A percentile compares a stretch with the other conserved stretches of the same genome.
Evolutionary conservation across 2,329 filamentous ascomycete species (phyloP).

Genomic region (Monilinia polystroma): DNA sequence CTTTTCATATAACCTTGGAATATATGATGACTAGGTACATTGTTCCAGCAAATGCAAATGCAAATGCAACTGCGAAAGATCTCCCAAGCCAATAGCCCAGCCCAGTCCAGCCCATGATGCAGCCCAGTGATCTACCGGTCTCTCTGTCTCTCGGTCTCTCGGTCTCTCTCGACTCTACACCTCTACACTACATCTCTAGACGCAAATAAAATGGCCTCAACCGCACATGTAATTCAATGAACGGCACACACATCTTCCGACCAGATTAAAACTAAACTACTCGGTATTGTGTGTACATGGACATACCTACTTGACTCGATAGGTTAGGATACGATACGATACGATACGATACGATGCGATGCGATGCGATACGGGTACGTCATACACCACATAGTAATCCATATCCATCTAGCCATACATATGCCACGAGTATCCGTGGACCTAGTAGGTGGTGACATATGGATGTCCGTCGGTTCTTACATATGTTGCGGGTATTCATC

Average conservation of each 20-base stretch:
- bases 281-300: no score
- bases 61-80: no score
- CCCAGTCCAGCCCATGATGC: not conserved
- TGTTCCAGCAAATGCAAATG: not conserved
- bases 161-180: no score
- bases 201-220: not conserved
- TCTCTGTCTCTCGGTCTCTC: no score
- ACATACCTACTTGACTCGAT: not conserved
- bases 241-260: not conserved
- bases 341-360: not conserved
- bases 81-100: not conserved
- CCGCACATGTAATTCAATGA: not conserved
- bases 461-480: not conserved
- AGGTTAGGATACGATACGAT: no score
- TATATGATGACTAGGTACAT: not conserved
- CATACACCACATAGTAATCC: not conserved
- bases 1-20: no score
- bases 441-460: not conserved
- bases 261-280: not conserved
- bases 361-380: not conserved
- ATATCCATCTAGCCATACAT: no score
- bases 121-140: no score
- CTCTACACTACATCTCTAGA: no score
- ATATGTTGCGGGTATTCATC: not conserved
- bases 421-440: no score